Percentiles rank a stretch among this genome's conserved stretches.
Conservation (phyloP, 345 rosid genomes). For the Eucalyptus fibrosa region DNA sequence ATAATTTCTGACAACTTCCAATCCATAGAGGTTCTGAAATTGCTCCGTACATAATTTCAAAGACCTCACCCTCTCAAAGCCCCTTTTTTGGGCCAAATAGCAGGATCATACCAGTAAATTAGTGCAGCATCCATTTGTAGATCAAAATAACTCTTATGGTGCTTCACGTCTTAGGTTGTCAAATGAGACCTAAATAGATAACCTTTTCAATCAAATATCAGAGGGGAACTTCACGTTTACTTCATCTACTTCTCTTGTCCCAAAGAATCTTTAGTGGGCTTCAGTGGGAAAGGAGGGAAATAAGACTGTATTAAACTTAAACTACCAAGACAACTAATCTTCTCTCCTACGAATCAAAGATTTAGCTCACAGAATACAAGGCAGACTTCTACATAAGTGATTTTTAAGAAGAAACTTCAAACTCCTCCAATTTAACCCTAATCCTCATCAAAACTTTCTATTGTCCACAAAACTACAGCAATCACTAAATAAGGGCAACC, state of each 20-base stretch:
- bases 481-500: background rate
- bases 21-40: background rate
- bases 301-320: background rate
- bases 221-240: background rate
- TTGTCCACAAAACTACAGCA: background rate
- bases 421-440: background rate
- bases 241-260: background rate
- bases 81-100: background rate
- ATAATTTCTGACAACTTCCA: background rate
- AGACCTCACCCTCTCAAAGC: background rate
- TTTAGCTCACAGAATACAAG: background rate
- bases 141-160: background rate
- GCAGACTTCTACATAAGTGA: background rate
- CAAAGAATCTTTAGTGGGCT: background rate
- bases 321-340: background rate
- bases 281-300: background rate
- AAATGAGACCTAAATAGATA: background rate
- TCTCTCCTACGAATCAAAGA: background rate
- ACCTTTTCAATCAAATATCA: background rate
- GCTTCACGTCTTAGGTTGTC: background rate
- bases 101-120: background rate
- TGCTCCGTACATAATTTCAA: background rate
- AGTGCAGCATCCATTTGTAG: background rate
- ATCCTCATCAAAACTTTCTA: background rate
- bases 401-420: background rate